Percentiles rank a stretch among this genome's conserved stretches.
Evolutionary conservation across 2,329 filamentous ascomycete species (phyloP).

Genomic region (Colletotrichum tropicicola): DNA sequence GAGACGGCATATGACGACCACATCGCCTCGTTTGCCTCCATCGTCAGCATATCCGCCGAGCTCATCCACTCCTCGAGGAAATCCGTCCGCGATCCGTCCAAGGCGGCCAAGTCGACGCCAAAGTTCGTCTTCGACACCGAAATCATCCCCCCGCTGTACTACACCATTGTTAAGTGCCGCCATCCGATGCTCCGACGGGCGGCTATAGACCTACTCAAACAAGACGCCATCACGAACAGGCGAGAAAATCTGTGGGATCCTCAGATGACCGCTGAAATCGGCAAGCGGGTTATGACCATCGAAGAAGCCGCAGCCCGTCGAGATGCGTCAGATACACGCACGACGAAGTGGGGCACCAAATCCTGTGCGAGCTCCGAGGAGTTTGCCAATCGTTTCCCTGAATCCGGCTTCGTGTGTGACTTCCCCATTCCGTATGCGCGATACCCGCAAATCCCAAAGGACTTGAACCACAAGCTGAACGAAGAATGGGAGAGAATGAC

Average conservation of each 20-base stretch:
- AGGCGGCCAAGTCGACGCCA: slow-evolving; percentile 11
- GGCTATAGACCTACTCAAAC: slow-evolving; percentile 45
- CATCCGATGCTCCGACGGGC: slow-evolving; percentile 50
- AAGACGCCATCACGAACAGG: slow-evolving; percentile 40
- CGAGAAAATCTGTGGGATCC: slow-evolving; percentile 51
- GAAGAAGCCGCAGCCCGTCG: slow-evolving; percentile 39
- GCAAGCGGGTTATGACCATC: slow-evolving; percentile 43
- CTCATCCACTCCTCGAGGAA: slow-evolving; percentile 15
- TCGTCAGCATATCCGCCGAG: slow-evolving; percentile 42
- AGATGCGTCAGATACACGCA: not conserved
- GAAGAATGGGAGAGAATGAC: not conserved
- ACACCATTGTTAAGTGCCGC: slow-evolving; percentile 48
- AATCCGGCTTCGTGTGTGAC: not conserved
- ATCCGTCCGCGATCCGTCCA: slow-evolving; percentile 21
- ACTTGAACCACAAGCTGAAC: not conserved
- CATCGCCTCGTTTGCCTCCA: slow-evolving; percentile 43
- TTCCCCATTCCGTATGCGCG: not conserved
- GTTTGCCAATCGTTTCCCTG: not conserved
- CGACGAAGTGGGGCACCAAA: not conserved
- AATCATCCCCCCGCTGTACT: slow-evolving; percentile 52
- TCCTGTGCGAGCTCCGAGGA: slow-evolving; percentile 10
- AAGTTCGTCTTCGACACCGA: slow-evolving; percentile 53
- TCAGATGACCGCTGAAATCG: slow-evolving; percentile 41
- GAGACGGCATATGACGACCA: slow-evolving; percentile 47
- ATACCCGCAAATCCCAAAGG: slow-evolving; percentile 9